Conservation (phyloP, 352 stramenopile genomes). For the Phytophthora agathidicida region DNA sequence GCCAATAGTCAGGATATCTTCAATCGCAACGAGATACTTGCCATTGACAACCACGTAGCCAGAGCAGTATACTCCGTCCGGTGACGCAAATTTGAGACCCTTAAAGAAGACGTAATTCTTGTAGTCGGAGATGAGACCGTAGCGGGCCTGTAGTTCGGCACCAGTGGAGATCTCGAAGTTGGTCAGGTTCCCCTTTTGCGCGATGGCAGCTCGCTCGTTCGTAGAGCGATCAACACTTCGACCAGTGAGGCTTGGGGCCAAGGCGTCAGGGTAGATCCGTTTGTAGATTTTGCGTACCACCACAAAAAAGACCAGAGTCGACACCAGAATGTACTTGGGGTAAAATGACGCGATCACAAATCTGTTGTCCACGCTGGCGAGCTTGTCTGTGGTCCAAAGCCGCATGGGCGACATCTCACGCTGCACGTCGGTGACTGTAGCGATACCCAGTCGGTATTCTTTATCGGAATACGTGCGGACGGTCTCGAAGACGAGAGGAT, state of each 20-base stretch:
- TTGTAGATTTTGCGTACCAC: conserved; percentile 35
- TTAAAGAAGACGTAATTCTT: conserved; percentile 56
- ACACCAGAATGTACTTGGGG: conserved; percentile 34
- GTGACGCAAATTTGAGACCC: conserved; percentile 49
- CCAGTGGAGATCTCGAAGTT: conserved; percentile 47
- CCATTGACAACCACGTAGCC: conserved; percentile 52
- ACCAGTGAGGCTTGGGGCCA: conserved; percentile 26
- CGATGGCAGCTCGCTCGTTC: conserved; percentile 29
- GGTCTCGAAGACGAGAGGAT: conserved; percentile 11
- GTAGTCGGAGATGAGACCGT: conserved; percentile 50
- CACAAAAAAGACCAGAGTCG: conserved; percentile 27
- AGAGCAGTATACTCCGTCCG: conserved; percentile 50
- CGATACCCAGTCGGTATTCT: conserved; percentile 37
- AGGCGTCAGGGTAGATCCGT: conserved; percentile 28
- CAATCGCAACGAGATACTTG: conserved; percentile 47
- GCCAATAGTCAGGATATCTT: conserved; percentile 38
- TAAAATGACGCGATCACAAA: conserved; percentile 36
- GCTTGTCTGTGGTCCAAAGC: conserved; percentile 36
- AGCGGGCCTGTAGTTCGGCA: conserved; percentile 35
- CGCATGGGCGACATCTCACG: conserved; percentile 36
- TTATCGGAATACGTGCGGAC: conserved; percentile 20
- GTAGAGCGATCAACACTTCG: conserved; percentile 32
- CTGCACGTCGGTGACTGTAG: conserved; percentile 26
- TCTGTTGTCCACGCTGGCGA: conserved; percentile 19
- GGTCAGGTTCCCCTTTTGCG: conserved; percentile 38